Evolutionary conservation across 2,329 filamentous ascomycete genomes (phyloP), one percentile per base, ranked within the genome.

Genomic region (Cephalotrichum gorgonifer): DNA sequence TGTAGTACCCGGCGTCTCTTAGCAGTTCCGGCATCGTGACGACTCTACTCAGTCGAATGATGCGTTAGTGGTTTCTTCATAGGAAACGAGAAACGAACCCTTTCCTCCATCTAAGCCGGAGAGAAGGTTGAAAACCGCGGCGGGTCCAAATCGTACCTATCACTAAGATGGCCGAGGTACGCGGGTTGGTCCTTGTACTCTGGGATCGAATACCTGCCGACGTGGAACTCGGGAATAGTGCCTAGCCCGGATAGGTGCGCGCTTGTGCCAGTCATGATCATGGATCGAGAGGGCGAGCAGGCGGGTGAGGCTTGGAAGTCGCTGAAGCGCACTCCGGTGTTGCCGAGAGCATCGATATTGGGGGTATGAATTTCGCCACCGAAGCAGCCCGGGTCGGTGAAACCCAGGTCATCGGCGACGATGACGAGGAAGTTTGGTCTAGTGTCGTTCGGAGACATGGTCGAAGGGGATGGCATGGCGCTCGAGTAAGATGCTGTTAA

Each of bases 281-380:
- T 84, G 17, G 79, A 76, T 33, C 79, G 68, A 3, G 78, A 79
- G 2, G 81, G 81, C 45, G 78, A 83, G 62, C 79, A 84, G 46
- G 80, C 79, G 2, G 79, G 75, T 0, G 81, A 79, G 2, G 79
- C 75, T 56, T 84, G 80, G 60, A 81, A 83, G 55, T 82, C 76
- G 0, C 78, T 83, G 56, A 83, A 79, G 5, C 78, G 73, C 20
- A 83, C 61, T 27, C 78, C 73, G 38, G 43, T 26, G 49, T 60
- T 60, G 9, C 53, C 55, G 1, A 63, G 54, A 17, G 47, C 51
- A 33, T 62, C 56, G 15, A 65, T 57, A 9, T 61, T 55, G 6
- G 63, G 61, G 0, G 63, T 65, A 15, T 54, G 45, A 44, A 65
- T 64, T 48, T 65, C 63, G n/a, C 55, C 56, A 47, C 62, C 61